These are phyloP conservation scores for Urtica urens DNA, from an alignment of 306 rosid species.

Conservation along the genomic window DNA sequence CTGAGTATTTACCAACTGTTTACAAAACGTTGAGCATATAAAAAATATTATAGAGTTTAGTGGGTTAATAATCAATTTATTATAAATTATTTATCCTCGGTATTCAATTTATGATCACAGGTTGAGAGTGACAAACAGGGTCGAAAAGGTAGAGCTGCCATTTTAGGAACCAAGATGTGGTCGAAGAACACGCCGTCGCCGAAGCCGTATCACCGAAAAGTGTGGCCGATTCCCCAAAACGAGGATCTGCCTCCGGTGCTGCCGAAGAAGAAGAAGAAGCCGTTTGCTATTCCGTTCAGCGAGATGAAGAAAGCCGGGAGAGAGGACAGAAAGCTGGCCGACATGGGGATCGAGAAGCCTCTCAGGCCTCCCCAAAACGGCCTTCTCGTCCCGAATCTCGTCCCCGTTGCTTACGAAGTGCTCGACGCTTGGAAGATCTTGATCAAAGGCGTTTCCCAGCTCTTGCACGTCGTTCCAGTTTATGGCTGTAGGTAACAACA, in stretches of 20 bases:
- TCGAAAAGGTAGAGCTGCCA: slow-evolving; percentile 21
- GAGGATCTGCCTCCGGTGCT: slow-evolving; percentile 59
- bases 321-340: slow-evolving; percentile 55
- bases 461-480: slow-evolving; percentile 65
- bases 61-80: not conserved
- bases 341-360: slow-evolving; percentile 73
- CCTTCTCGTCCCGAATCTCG: slow-evolving; percentile 56
- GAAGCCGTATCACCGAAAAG: slow-evolving; percentile 24
- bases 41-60: not conserved
- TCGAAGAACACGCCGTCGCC: slow-evolving; percentile 35
- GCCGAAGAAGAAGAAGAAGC: slow-evolving; percentile 80
- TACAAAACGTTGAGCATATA: not conserved
- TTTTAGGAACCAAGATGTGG: slow-evolving; percentile 22
- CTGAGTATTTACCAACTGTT: no score
- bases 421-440: slow-evolving; percentile 78
- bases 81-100: slow-evolving; percentile 3
- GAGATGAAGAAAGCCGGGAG: slow-evolving; percentile 55
- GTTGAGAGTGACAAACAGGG: slow-evolving; percentile 29
- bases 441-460: slow-evolving; percentile 69
- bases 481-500: slow-evolving; percentile 69
- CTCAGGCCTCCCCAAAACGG: slow-evolving; percentile 86
- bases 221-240: slow-evolving; percentile 41
- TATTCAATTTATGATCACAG: slow-evolving; percentile 39
- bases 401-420: slow-evolving; percentile 78
- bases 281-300: slow-evolving; percentile 70